Evolutionary conservation across 2,329 filamentous ascomycete genomes (phyloP), one percentile per base, ranked within the genome.

Genomic region (Emericellopsis cladophorae): DNA sequence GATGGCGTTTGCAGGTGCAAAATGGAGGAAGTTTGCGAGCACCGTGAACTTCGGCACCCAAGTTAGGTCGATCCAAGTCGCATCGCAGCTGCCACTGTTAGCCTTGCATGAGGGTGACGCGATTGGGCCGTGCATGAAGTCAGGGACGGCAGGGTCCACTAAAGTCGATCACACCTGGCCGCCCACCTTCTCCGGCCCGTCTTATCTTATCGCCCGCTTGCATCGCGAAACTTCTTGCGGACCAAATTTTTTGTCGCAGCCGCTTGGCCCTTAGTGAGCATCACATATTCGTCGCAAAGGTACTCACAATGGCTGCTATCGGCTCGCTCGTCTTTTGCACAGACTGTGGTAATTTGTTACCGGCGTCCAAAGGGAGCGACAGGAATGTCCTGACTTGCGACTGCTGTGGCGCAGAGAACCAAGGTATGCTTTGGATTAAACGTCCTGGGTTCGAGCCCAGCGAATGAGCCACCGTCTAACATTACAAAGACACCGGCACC

Each of bases 301-400:
- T 29, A 9, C 26, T 29, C 43, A 66, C 51, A 46, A 95, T 95
- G 90, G 79, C 89, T 48, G 80, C 85, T 15, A 88, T 95, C 49
- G 90, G 88, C 42, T 90, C 88, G 40, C 71, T 96, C 33, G 81
- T 95, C 31, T 96, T 96, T 62, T 96, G 90, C 67, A 85, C 74
- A 41, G 85, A 89, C 58, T 96, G 90, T 60, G 90, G 90, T 46
- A 94, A 94, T 58, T 72, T 95, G 4, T 69, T 96, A 33, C 87
- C 92, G 40, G 75, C 81, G 40, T 87, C 84, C 37, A 82, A 81
- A 47, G 86, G 84, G 45, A 81, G 79, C 44, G 72, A 77, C 50
- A 84, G 87, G 56, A 82, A 83, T 42, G 74, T 84, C 43, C 66
- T 96, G 43, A 71, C 74, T 48, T 98, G 90, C 69, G 83, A 86